Conservation (phyloP, 257 asterid species). For the Solanum pinnatisectum region DNA sequence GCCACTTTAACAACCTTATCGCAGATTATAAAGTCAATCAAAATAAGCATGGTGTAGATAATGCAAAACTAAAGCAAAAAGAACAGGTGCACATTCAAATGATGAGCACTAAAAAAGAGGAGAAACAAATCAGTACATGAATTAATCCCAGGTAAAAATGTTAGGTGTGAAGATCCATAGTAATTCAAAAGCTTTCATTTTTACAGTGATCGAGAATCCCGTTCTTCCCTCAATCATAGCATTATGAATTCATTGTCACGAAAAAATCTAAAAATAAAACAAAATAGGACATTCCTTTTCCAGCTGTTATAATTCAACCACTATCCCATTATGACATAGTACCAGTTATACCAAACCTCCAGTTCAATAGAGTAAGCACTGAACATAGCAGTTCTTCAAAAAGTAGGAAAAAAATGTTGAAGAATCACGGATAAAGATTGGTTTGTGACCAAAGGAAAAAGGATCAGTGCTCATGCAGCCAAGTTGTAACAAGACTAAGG, state of each 20-base stretch:
- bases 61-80: neutral
- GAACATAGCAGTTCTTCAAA: neutral
- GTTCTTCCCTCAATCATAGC: neutral
- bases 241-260: neutral
- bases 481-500: neutral
- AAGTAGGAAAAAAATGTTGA: neutral
- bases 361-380: neutral
- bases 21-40: constrained; percentile 16
- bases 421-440: neutral
- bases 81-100: neutral
- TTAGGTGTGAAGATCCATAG: neutral
- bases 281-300: neutral
- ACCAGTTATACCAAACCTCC: neutral
- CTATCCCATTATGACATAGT: neutral
- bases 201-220: neutral
- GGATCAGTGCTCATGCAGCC: neutral
- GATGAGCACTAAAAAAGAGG: neutral
- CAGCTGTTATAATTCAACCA: neutral
- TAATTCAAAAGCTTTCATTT: neutral
- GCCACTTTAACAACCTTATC: constrained; percentile 36
- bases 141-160: neutral
- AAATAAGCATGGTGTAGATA: constrained; percentile 2
- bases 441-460: neutral
- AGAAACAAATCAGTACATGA: neutral
- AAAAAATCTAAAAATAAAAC: neutral